Evolutionary conservation across 75 land plant genomes (phyloP), one percentile per base, ranked within the genome.

Genomic region (Pinus albicaulis): DNA sequence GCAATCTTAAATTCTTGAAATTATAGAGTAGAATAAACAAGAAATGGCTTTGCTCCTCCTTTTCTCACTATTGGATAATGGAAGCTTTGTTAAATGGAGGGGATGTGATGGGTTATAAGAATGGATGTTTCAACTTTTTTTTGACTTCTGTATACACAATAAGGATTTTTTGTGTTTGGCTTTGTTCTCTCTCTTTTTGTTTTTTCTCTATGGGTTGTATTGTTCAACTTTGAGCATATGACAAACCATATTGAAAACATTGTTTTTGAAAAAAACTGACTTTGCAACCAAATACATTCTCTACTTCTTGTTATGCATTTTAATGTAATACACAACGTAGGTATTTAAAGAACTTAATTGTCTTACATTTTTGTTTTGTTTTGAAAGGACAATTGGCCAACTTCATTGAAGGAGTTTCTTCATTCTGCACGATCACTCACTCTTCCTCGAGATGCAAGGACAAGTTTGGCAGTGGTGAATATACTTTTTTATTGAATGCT

Each of bases 321-420:
- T 68, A 20, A 68, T 36, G 41, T 41, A 68, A 68, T 23, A 14
- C 41, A 44, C 22, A 68, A 0, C n/a, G 10, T 41, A 41, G 71
- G 31, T 38, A 68, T 59, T 59, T 22, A 59, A 55, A 72, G 15
- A 24, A 55, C 25, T 72, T 53, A 11, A 17, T 55, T 48, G 24
- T 24, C 57, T 72, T 55, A 72, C 7, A 55, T 24, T 34, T 31
- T 11, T 76, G 23, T 61, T 58, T 59, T 65, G 17, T 36, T 79
- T 31, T 76, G 56, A 71, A 71, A 90, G 92, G 84, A 89, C 13
- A 65, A 77, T 48, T 91, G 92, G 92, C 92, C 89, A 15, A 26
- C 57, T 44, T 88, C 92, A 5, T 76, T 91, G 59, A 74, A 89
- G 76, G 84, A 89, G 38, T 89, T 91, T 72, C 59, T 91, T 19